These are phyloP conservation scores for Coemansia sp. DNA, from an alignment of 192 early-diverging fungal species.

Conservation along the genomic window DNA sequence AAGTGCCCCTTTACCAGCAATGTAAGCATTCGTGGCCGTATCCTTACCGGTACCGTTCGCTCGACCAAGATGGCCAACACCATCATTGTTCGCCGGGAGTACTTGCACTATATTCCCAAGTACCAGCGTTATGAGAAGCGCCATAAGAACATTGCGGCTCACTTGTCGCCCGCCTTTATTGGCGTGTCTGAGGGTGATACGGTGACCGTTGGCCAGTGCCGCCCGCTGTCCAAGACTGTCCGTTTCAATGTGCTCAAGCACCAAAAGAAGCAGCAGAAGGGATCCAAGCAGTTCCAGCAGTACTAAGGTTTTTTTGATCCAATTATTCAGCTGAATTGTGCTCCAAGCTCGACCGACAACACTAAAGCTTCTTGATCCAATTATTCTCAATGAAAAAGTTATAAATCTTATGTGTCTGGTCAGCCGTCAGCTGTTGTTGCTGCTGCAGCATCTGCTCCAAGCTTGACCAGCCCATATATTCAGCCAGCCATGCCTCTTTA, in stretches of 20 bases:
- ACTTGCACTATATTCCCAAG: constrained; percentile 99
- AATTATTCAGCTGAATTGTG: too few species aligned
- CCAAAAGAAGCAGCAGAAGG: constrained; percentile 76
- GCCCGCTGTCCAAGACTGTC: constrained; percentile 98
- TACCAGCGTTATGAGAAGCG: constrained; percentile 99
- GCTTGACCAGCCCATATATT: constrained; percentile 61
- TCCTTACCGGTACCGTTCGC: constrained; percentile 87
- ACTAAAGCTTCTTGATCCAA: constrained; percentile 79
- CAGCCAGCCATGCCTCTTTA: constrained; percentile 86
- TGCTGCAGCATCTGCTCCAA: too few species aligned
- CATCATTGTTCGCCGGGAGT: constrained; percentile 96
- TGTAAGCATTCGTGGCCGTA: constrained; percentile 97
- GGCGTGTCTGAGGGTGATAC: constrained; percentile 84
- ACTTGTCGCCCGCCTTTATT: constrained; percentile 92
- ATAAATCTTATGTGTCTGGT: constrained; percentile 82
- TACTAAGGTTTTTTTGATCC: constrained; percentile 81
- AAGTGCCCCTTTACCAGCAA: constrained; percentile 99
- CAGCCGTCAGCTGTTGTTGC: constrained; percentile 19
- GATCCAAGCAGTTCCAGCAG: constrained; percentile 87
- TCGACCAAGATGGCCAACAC: constrained; percentile 99
- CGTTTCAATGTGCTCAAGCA: constrained; percentile 99
- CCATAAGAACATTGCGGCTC: constrained; percentile 98
- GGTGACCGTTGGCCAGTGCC: constrained; percentile 99
- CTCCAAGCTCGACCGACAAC: too few species aligned
- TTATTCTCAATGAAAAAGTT: constrained; percentile 93